Evolutionary conservation across 164 flowering plant species (phyloP).

Genomic region (Piper betle): DNA sequence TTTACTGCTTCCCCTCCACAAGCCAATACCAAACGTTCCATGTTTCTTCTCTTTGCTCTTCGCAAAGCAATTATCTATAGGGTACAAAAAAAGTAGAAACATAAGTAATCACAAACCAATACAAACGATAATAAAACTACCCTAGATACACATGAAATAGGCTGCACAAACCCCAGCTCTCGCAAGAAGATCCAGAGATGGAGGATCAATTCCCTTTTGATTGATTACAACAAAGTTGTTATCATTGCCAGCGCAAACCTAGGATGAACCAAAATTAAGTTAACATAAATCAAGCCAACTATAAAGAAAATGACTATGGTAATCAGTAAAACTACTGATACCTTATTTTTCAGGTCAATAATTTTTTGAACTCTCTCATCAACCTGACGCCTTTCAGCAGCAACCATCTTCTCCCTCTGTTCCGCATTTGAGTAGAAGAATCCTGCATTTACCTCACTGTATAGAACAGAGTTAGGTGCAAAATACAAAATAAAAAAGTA

Average conservation of each 20-base stretch:
- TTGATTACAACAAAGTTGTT: slow-evolving; percentile 82
- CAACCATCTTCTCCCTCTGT: slow-evolving; percentile 97
- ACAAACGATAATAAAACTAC: background rate
- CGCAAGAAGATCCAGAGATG: slow-evolving; percentile 89
- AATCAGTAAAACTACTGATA: slow-evolving; percentile 2
- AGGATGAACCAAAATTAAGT: slow-evolving; percentile 9
- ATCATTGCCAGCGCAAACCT: slow-evolving; percentile 82
- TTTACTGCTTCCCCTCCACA: slow-evolving; percentile 99
- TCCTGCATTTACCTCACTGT: slow-evolving; percentile 98
- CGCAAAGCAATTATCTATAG: slow-evolving; percentile 82
- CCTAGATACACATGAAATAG: background rate
- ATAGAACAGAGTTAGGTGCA: slow-evolving; percentile 9
- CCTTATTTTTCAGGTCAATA: slow-evolving; percentile 88
- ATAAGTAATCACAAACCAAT: background rate
- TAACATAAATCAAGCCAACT: background rate
- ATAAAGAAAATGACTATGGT: too few species aligned
- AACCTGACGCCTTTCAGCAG: slow-evolving; percentile 92
- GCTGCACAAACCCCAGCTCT: slow-evolving; percentile 78
- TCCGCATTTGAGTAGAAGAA: slow-evolving; percentile 98
- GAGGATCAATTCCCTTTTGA: slow-evolving; percentile 98
- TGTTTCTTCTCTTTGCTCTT: slow-evolving; percentile 94
- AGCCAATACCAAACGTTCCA: slow-evolving; percentile 89
- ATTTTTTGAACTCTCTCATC: slow-evolving; percentile 85
- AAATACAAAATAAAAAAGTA: background rate
- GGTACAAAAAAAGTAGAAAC: slow-evolving; percentile 4